These are phyloP conservation scores for Penicillium polonicum DNA, from an alignment of 2,329 filamentous ascomycete genomes.

Conservation along the genomic window DNA sequence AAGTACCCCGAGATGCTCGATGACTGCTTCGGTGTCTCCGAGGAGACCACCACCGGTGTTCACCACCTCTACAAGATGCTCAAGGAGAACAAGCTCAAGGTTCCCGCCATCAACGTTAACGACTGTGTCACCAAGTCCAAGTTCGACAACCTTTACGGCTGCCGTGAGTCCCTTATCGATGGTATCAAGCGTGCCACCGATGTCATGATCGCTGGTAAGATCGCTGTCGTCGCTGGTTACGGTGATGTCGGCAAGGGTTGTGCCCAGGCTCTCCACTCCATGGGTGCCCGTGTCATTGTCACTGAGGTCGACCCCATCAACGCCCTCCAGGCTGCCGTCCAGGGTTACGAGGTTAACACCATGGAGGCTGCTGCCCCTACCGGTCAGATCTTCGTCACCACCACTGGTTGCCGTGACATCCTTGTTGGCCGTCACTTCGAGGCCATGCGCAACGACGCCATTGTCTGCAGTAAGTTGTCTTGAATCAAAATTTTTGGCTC, in stretches of 20 bases:
- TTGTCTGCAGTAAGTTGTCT: conserved; percentile 73
- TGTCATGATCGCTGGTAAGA: conserved; percentile 99
- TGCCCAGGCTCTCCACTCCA: conserved; percentile 89
- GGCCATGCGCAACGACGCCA: conserved; percentile 93
- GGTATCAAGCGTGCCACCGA: conserved; percentile 99
- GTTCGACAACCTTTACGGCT: conserved; percentile 99
- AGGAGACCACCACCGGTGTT: conserved; percentile 99
- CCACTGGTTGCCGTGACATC: conserved; percentile 98
- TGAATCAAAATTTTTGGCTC: too few relatives aligned
- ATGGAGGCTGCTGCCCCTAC: conserved; percentile 91
- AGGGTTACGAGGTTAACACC: conserved; percentile 92
- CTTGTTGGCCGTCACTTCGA: conserved; percentile 89
- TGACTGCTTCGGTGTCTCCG: conserved; percentile 96
- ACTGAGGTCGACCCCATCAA: conserved; percentile 99
- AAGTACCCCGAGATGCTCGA: conserved; percentile 99
- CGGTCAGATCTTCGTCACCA: conserved; percentile 98
- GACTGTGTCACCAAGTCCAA: conserved; percentile 99
- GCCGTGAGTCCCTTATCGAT: conserved; percentile 97
- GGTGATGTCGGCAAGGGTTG: conserved; percentile 99
- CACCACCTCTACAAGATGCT: conserved; percentile 99
- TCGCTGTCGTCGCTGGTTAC: conserved; percentile 94
- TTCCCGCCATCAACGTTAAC: conserved; percentile 98
- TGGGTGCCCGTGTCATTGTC: conserved; percentile 94
- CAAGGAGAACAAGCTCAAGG: conserved; percentile 83
- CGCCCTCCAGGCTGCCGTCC: conserved; percentile 96